Base-by-base conservation (phyloP, 1,284 basidiomycete genomes). In the Schizophyllum commune region DNA sequence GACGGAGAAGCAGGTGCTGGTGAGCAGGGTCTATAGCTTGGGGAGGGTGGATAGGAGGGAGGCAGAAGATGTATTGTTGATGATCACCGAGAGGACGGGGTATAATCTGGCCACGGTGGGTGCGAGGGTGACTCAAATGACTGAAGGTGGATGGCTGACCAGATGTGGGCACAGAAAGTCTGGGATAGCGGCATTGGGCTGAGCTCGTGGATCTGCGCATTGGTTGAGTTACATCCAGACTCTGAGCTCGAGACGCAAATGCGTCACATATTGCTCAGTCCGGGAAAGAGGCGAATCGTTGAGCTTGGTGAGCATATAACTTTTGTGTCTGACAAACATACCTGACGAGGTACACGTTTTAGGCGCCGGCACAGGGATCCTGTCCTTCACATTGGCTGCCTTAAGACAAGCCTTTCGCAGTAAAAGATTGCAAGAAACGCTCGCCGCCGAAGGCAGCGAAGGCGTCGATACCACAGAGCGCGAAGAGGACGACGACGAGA, bases 121-220 rank as follows among this genome's bases (percentile, higher is more conserved):
- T 34, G 55, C 20, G 32, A 63, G 56, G 13, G 32, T 60, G n/a
- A n/a, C n/a, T n/a, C n/a, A n/a, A n/a, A n/a, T n/a, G n/a, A n/a
- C n/a, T n/a, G n/a, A n/a, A n/a, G n/a, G n/a, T n/a, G n/a, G n/a
- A n/a, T 69, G 63, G 70, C 64, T 66, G 64, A 66, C 62, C 70
- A 65, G 69, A 71, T 66, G 63, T 57, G 60, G 58, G 60, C 64
- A 34, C 75, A 94, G 92, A 95, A 94, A 91, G 83, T 94, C 58
- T 94, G 92, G 93, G 93, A 95, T 71, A 94, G 91, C 60, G 92
- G 92, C 1, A 80, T 94, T 56, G 91, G 89, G 1, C 74, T 94
- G 21, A 85, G 86, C 60, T 83, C 89, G 0, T 94, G 91, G 90
- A 75, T 94, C 17, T 73, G 79, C 15, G 53, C 4, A 21, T 5